Evolutionary conservation across 2,329 filamentous ascomycete species (phyloP).

Genomic region (Penicillium verrucosum): DNA sequence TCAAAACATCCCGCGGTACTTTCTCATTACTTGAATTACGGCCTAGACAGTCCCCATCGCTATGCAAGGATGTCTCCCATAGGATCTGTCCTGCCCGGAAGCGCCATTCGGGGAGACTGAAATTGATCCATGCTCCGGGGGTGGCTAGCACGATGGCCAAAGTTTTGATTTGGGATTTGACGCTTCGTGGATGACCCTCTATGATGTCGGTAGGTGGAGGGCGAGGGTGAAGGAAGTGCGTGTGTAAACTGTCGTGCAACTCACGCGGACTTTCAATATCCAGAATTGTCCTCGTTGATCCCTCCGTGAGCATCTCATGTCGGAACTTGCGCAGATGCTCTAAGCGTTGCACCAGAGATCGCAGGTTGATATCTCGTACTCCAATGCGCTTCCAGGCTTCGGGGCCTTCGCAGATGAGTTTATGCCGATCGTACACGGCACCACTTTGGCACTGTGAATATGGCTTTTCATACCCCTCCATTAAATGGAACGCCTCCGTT

Average conservation of each 20-base stretch:
- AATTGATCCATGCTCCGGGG: slow-evolving; percentile 47
- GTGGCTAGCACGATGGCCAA: slow-evolving; percentile 43
- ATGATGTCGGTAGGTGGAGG: slow-evolving; percentile 25
- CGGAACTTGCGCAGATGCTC: slow-evolving; percentile 34
- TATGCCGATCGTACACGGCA: slow-evolving; percentile 35
- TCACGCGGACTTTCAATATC: slow-evolving; percentile 33
- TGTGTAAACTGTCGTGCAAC: slow-evolving; percentile 37
- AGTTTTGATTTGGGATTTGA: slow-evolving; percentile 48
- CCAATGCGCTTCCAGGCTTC: slow-evolving; percentile 43
- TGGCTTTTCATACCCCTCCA: slow-evolving; percentile 34
- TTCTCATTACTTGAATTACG: slow-evolving; percentile 1
- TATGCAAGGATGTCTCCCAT: slow-evolving; percentile 40
- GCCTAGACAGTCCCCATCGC: slow-evolving; percentile 33
- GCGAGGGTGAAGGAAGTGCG: slow-evolving; percentile 39
- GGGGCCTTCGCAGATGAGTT: slow-evolving; percentile 38
- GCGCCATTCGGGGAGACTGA: slow-evolving; percentile 47
- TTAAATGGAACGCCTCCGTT: slow-evolving; percentile 33
- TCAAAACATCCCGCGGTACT: slow-evolving; percentile 22
- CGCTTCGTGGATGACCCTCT: slow-evolving; percentile 29
- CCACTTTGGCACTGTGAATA: slow-evolving; percentile 38
- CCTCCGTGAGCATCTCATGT: slow-evolving; percentile 31
- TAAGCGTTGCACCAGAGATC: slow-evolving; percentile 35
- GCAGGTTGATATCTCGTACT: slow-evolving; percentile 38
- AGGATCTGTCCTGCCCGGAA: slow-evolving; percentile 47
- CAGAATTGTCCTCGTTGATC: slow-evolving; percentile 34